phyloP scores from a whole-genome alignment of 2,329 filamentous ascomycete genomes.

The Phialocephala sp. region DNA sequence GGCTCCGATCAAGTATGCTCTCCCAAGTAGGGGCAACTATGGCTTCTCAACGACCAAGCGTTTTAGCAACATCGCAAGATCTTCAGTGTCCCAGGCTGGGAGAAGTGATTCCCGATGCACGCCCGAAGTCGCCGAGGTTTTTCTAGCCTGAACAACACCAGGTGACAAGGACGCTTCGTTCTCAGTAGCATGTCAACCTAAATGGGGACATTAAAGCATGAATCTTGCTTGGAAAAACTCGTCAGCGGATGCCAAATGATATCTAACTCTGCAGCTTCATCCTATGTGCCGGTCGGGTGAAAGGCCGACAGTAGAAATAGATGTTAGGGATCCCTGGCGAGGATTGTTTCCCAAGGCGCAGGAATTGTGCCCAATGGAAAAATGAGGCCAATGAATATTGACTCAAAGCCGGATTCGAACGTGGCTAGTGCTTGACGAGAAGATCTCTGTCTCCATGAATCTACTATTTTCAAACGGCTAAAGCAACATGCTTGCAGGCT shows the following conservation, averaged over 20 bases:
- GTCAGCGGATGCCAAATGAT: constrained; percentile 2
- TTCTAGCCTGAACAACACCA: neutral
- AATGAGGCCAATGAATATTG: constrained; percentile 2
- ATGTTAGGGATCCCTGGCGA: neutral
- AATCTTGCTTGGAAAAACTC: neutral
- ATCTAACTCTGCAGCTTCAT: constrained; percentile 4
- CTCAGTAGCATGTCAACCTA: neutral
- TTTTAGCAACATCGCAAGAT: neutral
- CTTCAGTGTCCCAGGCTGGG: neutral
- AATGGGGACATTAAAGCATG: neutral
- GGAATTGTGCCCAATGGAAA: constrained; percentile 17
- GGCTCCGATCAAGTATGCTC: no score
- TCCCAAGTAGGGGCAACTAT: neutral
- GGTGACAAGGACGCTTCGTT: neutral
- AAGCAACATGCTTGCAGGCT: neutral
- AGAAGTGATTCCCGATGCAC: neutral
- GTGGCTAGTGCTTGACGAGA: neutral
- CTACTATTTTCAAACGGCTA: neutral
- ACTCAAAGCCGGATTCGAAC: neutral
- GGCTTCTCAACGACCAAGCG: neutral
- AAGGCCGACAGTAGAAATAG: neutral
- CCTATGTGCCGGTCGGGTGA: constrained; percentile 5
- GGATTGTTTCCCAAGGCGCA: constrained; percentile 7
- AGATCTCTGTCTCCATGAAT: neutral
- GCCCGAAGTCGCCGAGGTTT: neutral